These are phyloP conservation scores for Nicotiana noctiflora DNA, from an alignment of 257 asterid genomes.

Conservation along the genomic window DNA sequence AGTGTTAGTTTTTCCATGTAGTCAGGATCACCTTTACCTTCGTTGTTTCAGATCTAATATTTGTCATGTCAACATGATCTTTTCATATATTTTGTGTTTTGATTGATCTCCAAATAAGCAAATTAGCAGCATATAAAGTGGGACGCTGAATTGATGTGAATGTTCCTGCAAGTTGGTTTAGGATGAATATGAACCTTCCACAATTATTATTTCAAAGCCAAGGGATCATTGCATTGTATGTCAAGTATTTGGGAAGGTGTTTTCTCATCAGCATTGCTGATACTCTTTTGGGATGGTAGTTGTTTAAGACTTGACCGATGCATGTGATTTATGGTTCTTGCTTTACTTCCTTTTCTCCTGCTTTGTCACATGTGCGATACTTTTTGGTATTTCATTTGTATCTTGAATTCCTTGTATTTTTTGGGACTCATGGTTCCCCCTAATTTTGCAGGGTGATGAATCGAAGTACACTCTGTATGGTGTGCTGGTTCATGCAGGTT, in stretches of 20 bases:
- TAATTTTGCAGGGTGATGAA: constrained; percentile 62
- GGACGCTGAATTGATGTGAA: background rate
- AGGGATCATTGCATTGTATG: background rate
- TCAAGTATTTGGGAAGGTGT: background rate
- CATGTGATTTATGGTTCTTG: background rate
- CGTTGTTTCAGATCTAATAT: background rate
- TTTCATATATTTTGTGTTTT: background rate
- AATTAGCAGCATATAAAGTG: background rate
- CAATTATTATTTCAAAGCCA: background rate
- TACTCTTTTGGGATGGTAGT: background rate
- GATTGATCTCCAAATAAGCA: background rate
- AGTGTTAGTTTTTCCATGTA: constrained; percentile 27
- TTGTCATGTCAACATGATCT: background rate
- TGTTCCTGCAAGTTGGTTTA: background rate
- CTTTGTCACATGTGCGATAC: constrained; percentile 4
- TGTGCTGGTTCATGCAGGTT: constrained; percentile 95
- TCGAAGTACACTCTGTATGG: constrained; percentile 87
- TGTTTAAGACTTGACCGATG: background rate
- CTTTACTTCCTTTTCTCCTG: constrained; percentile 7
- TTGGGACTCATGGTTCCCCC: constrained; percentile 1
- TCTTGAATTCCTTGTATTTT: background rate
- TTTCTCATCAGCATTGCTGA: constrained; percentile 1
- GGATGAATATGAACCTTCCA: background rate
- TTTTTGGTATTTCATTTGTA: background rate
- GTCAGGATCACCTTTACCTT: background rate